Base-by-base conservation (phyloP, 495 filamentous ascomycete genomes). In the Chaetomium tenue region DNA sequence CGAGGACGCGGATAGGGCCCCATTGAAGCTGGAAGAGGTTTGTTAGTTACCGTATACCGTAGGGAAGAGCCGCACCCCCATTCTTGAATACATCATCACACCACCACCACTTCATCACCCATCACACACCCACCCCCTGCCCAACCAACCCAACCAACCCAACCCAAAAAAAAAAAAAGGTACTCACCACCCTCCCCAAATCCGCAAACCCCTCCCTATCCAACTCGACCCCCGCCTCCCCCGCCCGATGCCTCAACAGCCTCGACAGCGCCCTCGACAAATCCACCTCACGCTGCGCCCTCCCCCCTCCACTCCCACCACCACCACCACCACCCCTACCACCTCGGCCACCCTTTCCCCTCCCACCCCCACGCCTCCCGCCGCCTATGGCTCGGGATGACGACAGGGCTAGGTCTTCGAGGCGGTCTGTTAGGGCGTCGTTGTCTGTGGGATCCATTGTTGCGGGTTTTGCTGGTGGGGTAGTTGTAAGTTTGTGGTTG, bases 231-330 rank as follows among this genome's bases (percentile, higher is more conserved):
- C 91, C 90, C 69, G 91, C 91, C 60, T 85, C 86, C 66, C 85
- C 81, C 7, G 95, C 94, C 53, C 88, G 91, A 75, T 98, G 94
- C 25, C 94, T 83, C 20, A 98, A 82, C 0, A 97, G 78, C 67
- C 82, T 85, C 62, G 87, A 90, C 58, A 98, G 74, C 28, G 91
- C 88, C 72, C 92, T 95, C 9, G 91, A 96, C 54, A 97, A 81
- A 39, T 80, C 79, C 11, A 89, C 82, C 48, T 89, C 84, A 39
- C 91, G 77, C 28, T 75, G 72, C 55, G 74, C 66, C 9, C 63
- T 66, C 12, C 74, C 66, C 3, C 72, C 69, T 20, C 72, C 72
- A n/a, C n/a, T n/a, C n/a, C n/a, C n/a, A 2, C 74, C 70, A 26
- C 76, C 75, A 18, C 73, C 48, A 7, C 52, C 23, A 5, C 23